Conservation (phyloP, 2,329 filamentous ascomycete species). For the Ophiocordyceps polyrhachis-furcata region DNA sequence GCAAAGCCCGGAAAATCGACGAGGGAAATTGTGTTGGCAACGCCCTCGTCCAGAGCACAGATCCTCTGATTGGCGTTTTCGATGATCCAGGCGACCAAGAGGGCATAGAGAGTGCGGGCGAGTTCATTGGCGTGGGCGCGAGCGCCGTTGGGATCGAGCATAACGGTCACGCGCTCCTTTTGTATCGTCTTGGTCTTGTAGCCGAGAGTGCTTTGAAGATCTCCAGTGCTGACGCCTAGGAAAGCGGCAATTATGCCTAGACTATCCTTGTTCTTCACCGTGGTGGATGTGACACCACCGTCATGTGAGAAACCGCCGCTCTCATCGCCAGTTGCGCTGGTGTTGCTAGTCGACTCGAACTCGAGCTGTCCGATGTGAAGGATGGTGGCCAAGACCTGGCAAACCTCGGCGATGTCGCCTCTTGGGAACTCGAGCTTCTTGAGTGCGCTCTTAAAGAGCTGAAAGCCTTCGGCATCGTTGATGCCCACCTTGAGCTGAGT, state of each 20-base stretch:
- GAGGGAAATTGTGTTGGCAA: slow-evolving; percentile 85
- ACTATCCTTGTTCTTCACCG: slow-evolving; percentile 86
- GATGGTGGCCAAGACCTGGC: slow-evolving; percentile 82
- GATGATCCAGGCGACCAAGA: slow-evolving; percentile 84
- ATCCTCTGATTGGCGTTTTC: slow-evolving; percentile 82
- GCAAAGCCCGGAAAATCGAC: slow-evolving; percentile 95
- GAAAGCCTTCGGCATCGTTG: slow-evolving; percentile 88
- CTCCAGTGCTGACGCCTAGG: slow-evolving; percentile 61
- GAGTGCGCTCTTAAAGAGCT: slow-evolving; percentile 91
- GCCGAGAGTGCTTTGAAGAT: slow-evolving; percentile 73
- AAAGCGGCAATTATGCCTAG: slow-evolving; percentile 82
- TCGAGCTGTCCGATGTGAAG: slow-evolving; percentile 97
- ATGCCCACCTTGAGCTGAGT: slow-evolving; percentile 95
- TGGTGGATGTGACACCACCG: slow-evolving; percentile 67
- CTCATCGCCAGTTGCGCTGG: slow-evolving; percentile 64
- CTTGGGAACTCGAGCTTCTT: slow-evolving; percentile 87
- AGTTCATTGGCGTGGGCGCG: slow-evolving; percentile 86
- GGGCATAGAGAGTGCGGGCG: slow-evolving; percentile 78
- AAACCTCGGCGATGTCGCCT: slow-evolving; percentile 89
- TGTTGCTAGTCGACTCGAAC: slow-evolving; percentile 67
- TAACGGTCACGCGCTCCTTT: slow-evolving; percentile 92
- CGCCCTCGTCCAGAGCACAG: slow-evolving; percentile 70
- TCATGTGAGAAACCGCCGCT: slow-evolving; percentile 95
- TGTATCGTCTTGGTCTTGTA: slow-evolving; percentile 97
- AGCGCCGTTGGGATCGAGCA: slow-evolving; percentile 85